These are phyloP conservation scores for Arachis monticola DNA, from an alignment of 331 rosid genomes.

Conservation along the genomic window DNA sequence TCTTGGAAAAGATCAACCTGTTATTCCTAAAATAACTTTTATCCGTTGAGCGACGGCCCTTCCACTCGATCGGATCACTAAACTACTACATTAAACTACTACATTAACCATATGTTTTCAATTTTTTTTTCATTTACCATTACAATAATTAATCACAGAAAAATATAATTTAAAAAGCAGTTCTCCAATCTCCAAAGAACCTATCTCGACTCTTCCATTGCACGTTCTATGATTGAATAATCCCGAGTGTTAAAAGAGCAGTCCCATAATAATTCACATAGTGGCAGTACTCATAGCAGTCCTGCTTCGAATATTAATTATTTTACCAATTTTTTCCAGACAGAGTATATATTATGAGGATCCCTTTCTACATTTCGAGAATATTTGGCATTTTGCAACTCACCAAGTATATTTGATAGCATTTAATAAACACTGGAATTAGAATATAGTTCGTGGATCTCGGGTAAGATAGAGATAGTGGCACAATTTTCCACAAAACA, in stretches of 20 bases:
- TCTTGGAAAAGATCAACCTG: too few relatives aligned
- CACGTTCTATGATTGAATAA: conserved; percentile 28
- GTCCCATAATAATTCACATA: neutral
- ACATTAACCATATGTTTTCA: too few relatives aligned
- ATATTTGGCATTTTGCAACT: conserved; percentile 41
- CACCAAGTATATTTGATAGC: neutral
- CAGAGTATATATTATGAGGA: neutral
- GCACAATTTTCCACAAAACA: conserved; percentile 58
- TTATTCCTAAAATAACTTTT: too few relatives aligned
- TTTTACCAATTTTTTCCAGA: conserved; percentile 17
- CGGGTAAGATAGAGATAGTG: conserved; percentile 35
- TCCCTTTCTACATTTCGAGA: conserved; percentile 38
- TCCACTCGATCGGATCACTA: too few relatives aligned
- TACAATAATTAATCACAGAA: too few relatives aligned
- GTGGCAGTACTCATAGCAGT: neutral
- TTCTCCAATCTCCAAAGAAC: neutral
- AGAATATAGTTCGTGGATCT: conserved; percentile 44
- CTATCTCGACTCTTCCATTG: conserved; percentile 2
- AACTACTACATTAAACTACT: too few relatives aligned
- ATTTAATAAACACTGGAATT: neutral
- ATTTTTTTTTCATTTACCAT: too few relatives aligned
- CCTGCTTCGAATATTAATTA: conserved; percentile 8
- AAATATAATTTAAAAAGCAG: neutral
- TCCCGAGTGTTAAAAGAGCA: neutral
- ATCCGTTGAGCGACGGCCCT: too few relatives aligned